phyloP scores from a whole-genome alignment of 768 basidiomycete species.

The Arthromyces matolae region DNA sequence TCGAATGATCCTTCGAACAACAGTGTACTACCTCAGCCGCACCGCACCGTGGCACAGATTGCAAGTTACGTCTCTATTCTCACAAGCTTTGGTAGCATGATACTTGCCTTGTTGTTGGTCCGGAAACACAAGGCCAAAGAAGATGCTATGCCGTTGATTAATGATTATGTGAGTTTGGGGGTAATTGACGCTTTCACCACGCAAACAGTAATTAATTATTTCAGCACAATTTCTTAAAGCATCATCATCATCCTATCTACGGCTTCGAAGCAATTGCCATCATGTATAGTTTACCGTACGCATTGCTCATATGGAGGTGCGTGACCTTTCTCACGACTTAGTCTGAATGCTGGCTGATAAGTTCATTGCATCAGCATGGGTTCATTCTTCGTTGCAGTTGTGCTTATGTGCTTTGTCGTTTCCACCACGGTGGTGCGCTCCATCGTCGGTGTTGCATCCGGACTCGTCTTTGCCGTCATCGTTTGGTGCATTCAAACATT shows the following conservation, averaged over 20 bases:
- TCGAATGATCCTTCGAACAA: constrained; percentile 36
- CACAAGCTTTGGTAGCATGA: constrained; percentile 2
- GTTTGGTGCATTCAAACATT: constrained; percentile 22
- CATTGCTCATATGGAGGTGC: constrained; percentile 17
- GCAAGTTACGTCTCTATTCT: neutral
- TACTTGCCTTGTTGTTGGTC: neutral
- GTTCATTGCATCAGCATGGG: constrained; percentile 15
- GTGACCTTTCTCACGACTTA: neutral
- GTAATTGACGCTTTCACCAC: too few relatives aligned
- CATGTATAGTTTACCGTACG: constrained; percentile 10
- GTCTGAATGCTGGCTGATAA: neutral
- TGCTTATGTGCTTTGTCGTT: constrained; percentile 22
- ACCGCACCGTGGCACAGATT: constrained; percentile 9
- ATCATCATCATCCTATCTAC: neutral
- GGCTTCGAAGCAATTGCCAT: constrained; percentile 7
- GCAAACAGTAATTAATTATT: too few relatives aligned
- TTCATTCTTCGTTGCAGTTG: constrained; percentile 22
- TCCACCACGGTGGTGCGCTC: constrained; percentile 14
- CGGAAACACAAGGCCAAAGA: neutral
- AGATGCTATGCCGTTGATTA: constrained; percentile 17
- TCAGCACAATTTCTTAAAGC: neutral
- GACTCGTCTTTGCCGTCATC: constrained; percentile 13
- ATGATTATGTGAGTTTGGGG: neutral
- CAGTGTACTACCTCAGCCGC: constrained; percentile 5
- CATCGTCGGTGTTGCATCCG: constrained; percentile 13